A percentile compares a stretch with the other conserved stretches of the same genome.
Conservation (phyloP, 1,284 basidiomycete species). For the Mrakiaceae sp. region DNA sequence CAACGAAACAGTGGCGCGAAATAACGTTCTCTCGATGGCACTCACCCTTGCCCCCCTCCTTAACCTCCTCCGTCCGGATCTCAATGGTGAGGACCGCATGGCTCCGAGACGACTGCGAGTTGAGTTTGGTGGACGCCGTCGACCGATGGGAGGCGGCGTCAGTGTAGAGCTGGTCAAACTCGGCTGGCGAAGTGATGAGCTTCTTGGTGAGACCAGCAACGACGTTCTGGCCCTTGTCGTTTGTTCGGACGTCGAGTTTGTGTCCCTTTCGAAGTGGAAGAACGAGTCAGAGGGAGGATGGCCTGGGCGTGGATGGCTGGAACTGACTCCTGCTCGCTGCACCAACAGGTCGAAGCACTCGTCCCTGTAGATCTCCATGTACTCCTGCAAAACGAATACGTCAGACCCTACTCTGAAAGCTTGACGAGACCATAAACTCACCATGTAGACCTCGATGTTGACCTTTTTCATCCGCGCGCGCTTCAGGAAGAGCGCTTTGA, state of each 20-base stretch:
- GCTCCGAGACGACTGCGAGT: slow-evolving; percentile 64
- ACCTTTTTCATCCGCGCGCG: slow-evolving; percentile 2
- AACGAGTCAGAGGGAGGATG: slow-evolving; percentile 13
- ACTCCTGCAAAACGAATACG: not conserved
- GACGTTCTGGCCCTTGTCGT: slow-evolving; percentile 59
- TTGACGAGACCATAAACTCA: too few species aligned
- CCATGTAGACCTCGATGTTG: slow-evolving; percentile 26
- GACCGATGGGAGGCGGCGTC: slow-evolving; percentile 58
- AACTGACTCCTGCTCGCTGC: slow-evolving; percentile 35
- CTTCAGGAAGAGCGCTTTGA: slow-evolving; percentile 37
- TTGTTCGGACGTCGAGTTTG: slow-evolving; percentile 67
- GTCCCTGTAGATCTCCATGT: slow-evolving; percentile 39
- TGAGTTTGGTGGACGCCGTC: slow-evolving; percentile 71
- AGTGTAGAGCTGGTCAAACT: slow-evolving; percentile 56
- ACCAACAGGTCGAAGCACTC: slow-evolving; percentile 68
- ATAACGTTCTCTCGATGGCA: not conserved
- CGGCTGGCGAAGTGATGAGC: slow-evolving; percentile 43
- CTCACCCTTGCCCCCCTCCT: slow-evolving; percentile 18
- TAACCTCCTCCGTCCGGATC: slow-evolving; percentile 29
- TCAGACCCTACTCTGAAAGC: not conserved
- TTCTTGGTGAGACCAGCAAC: slow-evolving; percentile 52
- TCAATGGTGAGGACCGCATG: slow-evolving; percentile 68
- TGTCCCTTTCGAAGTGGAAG: slow-evolving; percentile 43
- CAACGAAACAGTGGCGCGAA: not conserved
- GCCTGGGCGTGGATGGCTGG: not conserved